phyloP scores from a whole-genome alignment of 2,329 filamentous ascomycete species.

The Thermothelomyces thermophilus region DNA sequence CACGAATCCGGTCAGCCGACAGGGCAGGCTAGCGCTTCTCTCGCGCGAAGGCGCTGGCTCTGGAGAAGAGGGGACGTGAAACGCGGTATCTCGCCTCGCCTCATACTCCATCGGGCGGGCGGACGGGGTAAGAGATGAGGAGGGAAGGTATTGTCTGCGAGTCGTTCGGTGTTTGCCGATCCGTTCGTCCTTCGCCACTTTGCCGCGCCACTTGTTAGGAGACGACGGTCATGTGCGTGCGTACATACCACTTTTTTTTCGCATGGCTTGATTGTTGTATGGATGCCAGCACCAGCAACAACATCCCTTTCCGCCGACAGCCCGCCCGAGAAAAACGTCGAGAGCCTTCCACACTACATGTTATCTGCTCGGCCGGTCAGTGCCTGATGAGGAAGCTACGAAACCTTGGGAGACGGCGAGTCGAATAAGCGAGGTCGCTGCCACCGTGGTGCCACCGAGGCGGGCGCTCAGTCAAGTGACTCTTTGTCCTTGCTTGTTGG shows the following conservation, averaged over 20 bases:
- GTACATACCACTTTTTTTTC: no score
- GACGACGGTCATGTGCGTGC: slow-evolving; percentile 7
- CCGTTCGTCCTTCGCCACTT: background rate
- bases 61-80: background rate
- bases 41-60: no score
- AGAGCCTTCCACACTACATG: background rate
- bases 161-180: no score
- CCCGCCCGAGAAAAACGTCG: background rate
- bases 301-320: background rate
- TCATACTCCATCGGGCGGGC: background rate
- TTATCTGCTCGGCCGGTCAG: background rate
- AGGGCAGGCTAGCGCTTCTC: no score
- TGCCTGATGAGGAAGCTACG: slow-evolving; percentile 20
- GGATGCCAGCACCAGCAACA: background rate
- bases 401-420: background rate
- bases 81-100: background rate
- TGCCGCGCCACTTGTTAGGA: slow-evolving; percentile 5
- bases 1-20: background rate
- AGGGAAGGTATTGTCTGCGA: no score
- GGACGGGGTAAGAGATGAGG: no score
- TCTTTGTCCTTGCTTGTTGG: background rate
- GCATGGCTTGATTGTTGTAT: no score
- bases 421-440: background rate
- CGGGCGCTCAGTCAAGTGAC: slow-evolving; percentile 14
- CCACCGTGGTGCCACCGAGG: slow-evolving; percentile 7